Conservation (phyloP, 2,329 filamentous ascomycete genomes). For the Westerdykella ornata region DNA sequence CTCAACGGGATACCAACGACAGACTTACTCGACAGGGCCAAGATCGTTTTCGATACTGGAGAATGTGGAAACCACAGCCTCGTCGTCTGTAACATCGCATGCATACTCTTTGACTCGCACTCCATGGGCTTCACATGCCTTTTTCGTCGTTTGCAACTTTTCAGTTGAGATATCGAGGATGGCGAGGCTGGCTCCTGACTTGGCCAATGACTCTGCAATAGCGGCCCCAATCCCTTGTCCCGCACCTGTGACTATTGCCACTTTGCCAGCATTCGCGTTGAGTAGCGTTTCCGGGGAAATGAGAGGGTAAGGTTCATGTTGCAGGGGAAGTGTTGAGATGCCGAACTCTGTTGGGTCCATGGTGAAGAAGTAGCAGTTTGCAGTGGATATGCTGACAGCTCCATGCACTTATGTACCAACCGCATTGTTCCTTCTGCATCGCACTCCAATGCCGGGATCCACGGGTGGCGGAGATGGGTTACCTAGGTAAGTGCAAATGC, state of each 20-base stretch:
- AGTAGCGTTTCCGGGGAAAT: conserved; percentile 11
- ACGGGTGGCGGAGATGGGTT: too few relatives aligned
- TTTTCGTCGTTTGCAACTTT: conserved; percentile 14
- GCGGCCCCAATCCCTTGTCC: conserved; percentile 26
- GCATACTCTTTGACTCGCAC: conserved; percentile 16
- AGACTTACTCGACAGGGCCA: conserved; percentile 17
- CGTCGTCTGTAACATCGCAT: conserved; percentile 19
- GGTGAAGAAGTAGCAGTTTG: neutral
- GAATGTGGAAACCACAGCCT: conserved; percentile 10
- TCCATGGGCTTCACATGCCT: conserved; percentile 16
- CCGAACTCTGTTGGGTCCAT: conserved; percentile 13
- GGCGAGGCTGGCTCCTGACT: conserved; percentile 23
- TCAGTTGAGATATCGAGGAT: conserved; percentile 22
- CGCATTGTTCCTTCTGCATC: too few relatives aligned
- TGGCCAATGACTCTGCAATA: conserved; percentile 21
- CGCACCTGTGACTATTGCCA: conserved; percentile 25
- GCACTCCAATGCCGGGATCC: too few relatives aligned
- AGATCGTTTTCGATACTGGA: conserved; percentile 15
- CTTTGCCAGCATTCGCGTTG: conserved; percentile 17
- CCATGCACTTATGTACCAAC: too few relatives aligned
- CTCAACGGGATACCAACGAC: too few relatives aligned
- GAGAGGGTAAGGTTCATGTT: conserved; percentile 7
- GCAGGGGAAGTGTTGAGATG: conserved; percentile 9
- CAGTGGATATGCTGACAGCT: too few relatives aligned
- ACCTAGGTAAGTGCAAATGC: too few relatives aligned